Percentiles rank a stretch among this genome's conserved stretches.
These are phyloP conservation scores for Penicillium herquei DNA, from an alignment of 495 filamentous ascomycete species.

Conservation along the genomic window DNA sequence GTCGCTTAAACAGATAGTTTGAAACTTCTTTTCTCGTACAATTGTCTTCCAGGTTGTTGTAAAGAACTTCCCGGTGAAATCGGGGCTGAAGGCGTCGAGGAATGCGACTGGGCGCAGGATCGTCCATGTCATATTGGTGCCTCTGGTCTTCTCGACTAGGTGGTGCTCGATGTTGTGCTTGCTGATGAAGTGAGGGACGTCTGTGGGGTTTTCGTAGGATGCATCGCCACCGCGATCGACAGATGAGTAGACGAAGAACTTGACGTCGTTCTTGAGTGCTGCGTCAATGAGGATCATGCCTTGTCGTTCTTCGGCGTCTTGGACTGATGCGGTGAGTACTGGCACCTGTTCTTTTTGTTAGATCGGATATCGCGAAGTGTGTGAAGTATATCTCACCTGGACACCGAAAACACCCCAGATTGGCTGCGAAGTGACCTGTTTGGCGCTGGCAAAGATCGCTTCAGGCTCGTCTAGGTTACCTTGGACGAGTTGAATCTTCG, in stretches of 20 bases:
- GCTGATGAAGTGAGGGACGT: constrained; percentile 59
- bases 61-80: constrained; percentile 61
- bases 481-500: constrained; percentile 51
- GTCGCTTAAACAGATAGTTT: constrained; percentile 56
- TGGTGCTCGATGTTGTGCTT: constrained; percentile 67
- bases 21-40: constrained; percentile 51
- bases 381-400: constrained; percentile 35
- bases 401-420: constrained; percentile 55
- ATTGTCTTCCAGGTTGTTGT: constrained; percentile 47
- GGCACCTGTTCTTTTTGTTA: neutral
- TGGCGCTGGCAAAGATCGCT: constrained; percentile 52
- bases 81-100: constrained; percentile 62
- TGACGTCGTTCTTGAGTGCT: constrained; percentile 54
- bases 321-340: constrained; percentile 23
- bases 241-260: constrained; percentile 63
- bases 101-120: constrained; percentile 66
- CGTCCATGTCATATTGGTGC: constrained; percentile 54
- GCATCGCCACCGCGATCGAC: constrained; percentile 65
- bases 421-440: constrained; percentile 34
- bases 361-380: neutral
- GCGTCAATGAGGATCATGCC: constrained; percentile 62
- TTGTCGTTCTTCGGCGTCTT: constrained; percentile 52
- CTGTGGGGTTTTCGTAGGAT: constrained; percentile 55
- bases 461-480: constrained; percentile 53
- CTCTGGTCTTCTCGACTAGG: constrained; percentile 44